Percentiles rank a stretch among this genome's conserved stretches.
These are phyloP conservation scores for Torrubiella hemipterigena DNA, from an alignment of 2,329 filamentous ascomycete genomes.

Conservation along the genomic window DNA sequence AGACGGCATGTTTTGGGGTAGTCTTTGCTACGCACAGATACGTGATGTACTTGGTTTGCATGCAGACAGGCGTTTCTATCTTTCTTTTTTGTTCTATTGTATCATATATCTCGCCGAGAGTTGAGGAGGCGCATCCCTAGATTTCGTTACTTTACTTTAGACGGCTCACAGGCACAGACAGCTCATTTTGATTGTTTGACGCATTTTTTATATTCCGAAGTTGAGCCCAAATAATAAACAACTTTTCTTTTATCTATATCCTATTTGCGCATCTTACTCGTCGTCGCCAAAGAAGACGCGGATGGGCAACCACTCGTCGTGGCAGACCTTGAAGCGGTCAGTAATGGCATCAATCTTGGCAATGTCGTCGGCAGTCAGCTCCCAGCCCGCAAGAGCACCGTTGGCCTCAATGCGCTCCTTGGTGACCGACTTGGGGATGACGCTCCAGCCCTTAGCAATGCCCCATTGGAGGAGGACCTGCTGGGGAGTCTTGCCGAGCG, in stretches of 20 bases:
- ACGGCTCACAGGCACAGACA: too few species aligned
- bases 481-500: slow-evolving; percentile 57
- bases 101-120: too few species aligned
- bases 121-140: too few species aligned
- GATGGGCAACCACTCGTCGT: slow-evolving; percentile 60
- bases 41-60: too few species aligned
- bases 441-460: slow-evolving; percentile 66
- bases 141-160: too few species aligned
- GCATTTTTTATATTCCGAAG: neutral
- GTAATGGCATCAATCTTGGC: slow-evolving; percentile 53
- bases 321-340: slow-evolving; percentile 75
- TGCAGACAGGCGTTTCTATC: too few species aligned
- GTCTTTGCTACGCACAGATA: too few species aligned
- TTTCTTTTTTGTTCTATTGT: too few species aligned
- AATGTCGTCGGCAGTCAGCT: slow-evolving; percentile 61
- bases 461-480: slow-evolving; percentile 75
- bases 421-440: slow-evolving; percentile 78
- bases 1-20: too few species aligned
- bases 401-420: slow-evolving; percentile 63
- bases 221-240: neutral
- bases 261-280: slow-evolving; percentile 37
- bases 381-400: slow-evolving; percentile 63
- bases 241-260: neutral
- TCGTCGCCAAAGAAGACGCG: slow-evolving; percentile 79
- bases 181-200: neutral